Conservation (phyloP, 2,329 filamentous ascomycete genomes). For the Sporothrix variecibatus region DNA sequence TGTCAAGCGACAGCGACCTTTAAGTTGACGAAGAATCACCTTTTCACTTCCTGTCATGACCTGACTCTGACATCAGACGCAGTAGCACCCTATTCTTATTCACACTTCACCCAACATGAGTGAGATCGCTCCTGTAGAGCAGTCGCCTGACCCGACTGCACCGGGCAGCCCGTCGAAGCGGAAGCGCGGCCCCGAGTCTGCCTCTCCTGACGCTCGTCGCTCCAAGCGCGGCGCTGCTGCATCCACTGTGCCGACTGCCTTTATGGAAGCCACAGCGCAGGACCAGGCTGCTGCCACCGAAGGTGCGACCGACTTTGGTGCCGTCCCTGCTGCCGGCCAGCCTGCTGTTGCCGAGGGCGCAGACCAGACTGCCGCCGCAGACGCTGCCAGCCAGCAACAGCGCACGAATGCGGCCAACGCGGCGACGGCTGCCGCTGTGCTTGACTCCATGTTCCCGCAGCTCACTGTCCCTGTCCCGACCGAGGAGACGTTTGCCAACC, state of each 20-base stretch:
- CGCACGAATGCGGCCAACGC: slow-evolving; percentile 52
- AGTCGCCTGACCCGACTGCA: background rate
- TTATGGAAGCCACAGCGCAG: slow-evolving; percentile 58
- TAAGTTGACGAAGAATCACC: background rate
- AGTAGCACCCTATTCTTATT: background rate
- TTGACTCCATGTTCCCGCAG: slow-evolving; percentile 60
- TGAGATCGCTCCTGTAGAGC: background rate
- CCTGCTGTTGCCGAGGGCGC: slow-evolving; percentile 53
- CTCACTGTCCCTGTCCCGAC: slow-evolving; percentile 60
- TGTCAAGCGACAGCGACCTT: slow-evolving; percentile 2
- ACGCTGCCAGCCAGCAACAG: slow-evolving; percentile 49
- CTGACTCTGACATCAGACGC: background rate
- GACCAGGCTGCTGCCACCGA: slow-evolving; percentile 37
- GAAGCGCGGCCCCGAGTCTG: slow-evolving; percentile 54
- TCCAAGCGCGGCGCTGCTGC: slow-evolving; percentile 53
- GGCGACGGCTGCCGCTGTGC: slow-evolving; percentile 60
- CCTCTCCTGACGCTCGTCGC: slow-evolving; percentile 52
- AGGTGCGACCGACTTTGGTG: slow-evolving; percentile 53
- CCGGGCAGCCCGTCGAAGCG: slow-evolving; percentile 49
- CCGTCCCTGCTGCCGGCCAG: slow-evolving; percentile 53
- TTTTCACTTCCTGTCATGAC: background rate
- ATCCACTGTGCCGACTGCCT: slow-evolving; percentile 50
- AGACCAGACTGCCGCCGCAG: slow-evolving; percentile 43
- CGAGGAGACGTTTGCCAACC: slow-evolving; percentile 62
- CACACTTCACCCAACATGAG: slow-evolving; percentile 41